Evolutionary conservation across 192 early-diverging fungal species (phyloP), one percentile per base, ranked within the genome.

Genomic region (Globomyces pollinis-pini): DNA sequence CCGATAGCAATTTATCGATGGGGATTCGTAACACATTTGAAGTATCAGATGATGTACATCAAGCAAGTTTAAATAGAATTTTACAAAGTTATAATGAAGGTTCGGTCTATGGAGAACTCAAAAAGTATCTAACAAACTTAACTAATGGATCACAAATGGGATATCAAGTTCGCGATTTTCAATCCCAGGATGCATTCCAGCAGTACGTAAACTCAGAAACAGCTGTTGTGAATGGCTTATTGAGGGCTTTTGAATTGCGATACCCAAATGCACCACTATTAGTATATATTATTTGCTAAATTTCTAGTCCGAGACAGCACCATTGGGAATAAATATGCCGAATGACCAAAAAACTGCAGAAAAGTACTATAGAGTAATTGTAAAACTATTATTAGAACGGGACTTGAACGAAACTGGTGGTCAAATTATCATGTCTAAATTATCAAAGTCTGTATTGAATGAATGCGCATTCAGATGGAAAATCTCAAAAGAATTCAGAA

Each of bases 391-490:
- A 57, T 71, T 88, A 15, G 79, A 85, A 35, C 75, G 80, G 53
- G 80, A 86, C 52, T 68, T 32, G 54, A 72, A 38, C 60, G 69
- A 38, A 50, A 64, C 21, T 78, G 77, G 41, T 36, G 71, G 45
- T 49, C 60, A 16, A 65, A 57, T 43, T 57, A 73, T 11, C 20
- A 57, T 89, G 0, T 81, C 84, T 7, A 71, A 77, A 31, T 50
- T 61, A 21, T 80, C 75, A n/a, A 70, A 77, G 21, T 71, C 78
- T 2, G 45, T 89, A 0, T 60, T 89, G 21, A 82, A 74, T 15
- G 87, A 89, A 36, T 86, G 84, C 57, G 79, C 74, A 34, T 61
- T 85, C 16, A 74, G 84, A 1, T 88, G 86, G 87, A 67, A 81
- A 50, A 31, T 89, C n/a, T 73, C 83, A 0, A 45, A 64, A 30